These are phyloP conservation scores for Suhomyces sp. DNA, from an alignment of 805 yeast species.

Conservation along the genomic window DNA sequence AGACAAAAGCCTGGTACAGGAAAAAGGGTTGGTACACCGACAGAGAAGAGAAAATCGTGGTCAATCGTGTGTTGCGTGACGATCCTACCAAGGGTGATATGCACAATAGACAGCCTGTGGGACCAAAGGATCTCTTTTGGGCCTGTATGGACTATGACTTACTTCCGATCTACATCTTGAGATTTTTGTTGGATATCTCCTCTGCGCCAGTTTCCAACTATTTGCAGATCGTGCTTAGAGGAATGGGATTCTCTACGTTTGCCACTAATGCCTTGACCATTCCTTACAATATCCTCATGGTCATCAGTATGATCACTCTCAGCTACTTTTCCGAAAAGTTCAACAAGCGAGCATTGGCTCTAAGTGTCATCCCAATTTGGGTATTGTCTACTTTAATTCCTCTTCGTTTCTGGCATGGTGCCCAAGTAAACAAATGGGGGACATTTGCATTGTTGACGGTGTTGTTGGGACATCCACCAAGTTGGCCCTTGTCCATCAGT, in stretches of 20 bases:
- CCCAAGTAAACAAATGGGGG: constrained; percentile 40
- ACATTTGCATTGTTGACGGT: constrained; percentile 38
- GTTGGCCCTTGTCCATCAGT: constrained; percentile 54
- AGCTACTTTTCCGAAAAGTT: constrained; percentile 21
- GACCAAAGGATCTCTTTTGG: constrained; percentile 34
- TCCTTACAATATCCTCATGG: constrained; percentile 40
- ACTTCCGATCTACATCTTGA: constrained; percentile 13
- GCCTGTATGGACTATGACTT: constrained; percentile 37
- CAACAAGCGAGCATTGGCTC: constrained; percentile 21
- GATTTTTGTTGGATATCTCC: constrained; percentile 15
- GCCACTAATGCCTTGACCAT: constrained; percentile 51
- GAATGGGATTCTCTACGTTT: constrained; percentile 51
- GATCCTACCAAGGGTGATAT: constrained; percentile 63
- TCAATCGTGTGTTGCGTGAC: constrained; percentile 56
- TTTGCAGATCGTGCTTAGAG: constrained; percentile 9
- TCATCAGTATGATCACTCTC: constrained; percentile 15
- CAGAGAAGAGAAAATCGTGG: constrained; percentile 55
- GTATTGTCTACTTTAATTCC: constrained; percentile 29
- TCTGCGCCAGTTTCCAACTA: constrained; percentile 9
- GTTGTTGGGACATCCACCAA: constrained; percentile 43
- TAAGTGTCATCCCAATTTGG: constrained; percentile 24
- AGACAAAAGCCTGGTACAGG: constrained; percentile 48
- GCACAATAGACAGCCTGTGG: constrained; percentile 57
- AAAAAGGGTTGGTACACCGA: constrained; percentile 51
- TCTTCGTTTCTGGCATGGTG: constrained; percentile 40